Evolutionary conservation across 192 early-diverging fungal genomes (phyloP).

Genomic region (Rhizophagus sp.): DNA sequence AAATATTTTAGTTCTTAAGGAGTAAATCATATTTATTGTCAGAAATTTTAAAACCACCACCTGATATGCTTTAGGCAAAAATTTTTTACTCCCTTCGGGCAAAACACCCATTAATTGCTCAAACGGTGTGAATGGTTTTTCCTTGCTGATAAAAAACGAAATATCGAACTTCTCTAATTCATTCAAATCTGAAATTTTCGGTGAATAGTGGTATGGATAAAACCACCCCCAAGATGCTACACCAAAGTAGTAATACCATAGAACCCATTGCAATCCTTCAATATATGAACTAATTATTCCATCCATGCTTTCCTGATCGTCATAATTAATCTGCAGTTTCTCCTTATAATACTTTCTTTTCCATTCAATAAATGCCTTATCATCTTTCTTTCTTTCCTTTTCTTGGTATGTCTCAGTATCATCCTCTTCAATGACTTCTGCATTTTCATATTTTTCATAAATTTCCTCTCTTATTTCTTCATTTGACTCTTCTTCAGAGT

Average conservation of each 20-base stretch:
- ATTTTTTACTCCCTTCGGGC: conserved; percentile 79
- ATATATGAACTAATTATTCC: conserved; percentile 76
- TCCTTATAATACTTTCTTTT: conserved; percentile 57
- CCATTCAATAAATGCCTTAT: conserved; percentile 67
- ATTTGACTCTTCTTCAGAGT: conserved; percentile 45
- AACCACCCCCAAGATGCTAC: conserved; percentile 98
- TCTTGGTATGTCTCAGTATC: conserved; percentile 39
- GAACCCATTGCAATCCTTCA: conserved; percentile 96
- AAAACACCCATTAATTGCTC: conserved; percentile 99
- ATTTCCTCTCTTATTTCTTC: conserved; percentile 47
- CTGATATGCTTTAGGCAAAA: conserved; percentile 80
- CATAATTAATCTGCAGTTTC: conserved; percentile 51
- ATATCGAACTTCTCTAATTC: conserved; percentile 58
- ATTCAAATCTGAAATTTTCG: conserved; percentile 70
- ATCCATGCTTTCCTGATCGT: conserved; percentile 48
- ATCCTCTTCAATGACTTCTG: conserved; percentile 47
- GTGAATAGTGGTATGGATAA: conserved; percentile 97
- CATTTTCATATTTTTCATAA: conserved; percentile 55
- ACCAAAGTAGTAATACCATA: conserved; percentile 96
- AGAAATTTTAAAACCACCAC: conserved; percentile 23
- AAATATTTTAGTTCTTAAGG: not conserved
- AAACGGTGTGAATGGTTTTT: conserved; percentile 86
- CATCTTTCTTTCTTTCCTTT: conserved; percentile 76
- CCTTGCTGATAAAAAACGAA: not conserved
- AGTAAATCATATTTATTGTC: not conserved